Conservation (phyloP, 1,139 yeast genomes). For the Candida tetrigidarum region DNA sequence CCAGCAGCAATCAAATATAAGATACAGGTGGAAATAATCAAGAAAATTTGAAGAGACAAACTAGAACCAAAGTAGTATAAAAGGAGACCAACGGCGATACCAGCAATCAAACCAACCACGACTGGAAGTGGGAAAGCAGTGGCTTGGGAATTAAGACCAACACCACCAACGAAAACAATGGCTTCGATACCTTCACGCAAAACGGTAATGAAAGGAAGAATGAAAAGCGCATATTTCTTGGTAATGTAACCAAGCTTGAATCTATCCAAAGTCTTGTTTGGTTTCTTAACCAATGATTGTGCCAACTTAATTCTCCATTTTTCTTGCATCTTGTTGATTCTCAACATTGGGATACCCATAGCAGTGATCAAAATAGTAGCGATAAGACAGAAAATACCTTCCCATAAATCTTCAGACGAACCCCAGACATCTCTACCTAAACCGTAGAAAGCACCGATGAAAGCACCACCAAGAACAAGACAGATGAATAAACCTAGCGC, state of each 20-base stretch:
- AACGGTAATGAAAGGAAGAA: slow-evolving; percentile 78
- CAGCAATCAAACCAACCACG: slow-evolving; percentile 69
- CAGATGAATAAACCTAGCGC: slow-evolving; percentile 68
- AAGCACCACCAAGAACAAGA: slow-evolving; percentile 74
- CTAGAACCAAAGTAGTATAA: slow-evolving; percentile 75
- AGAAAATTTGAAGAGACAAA: slow-evolving; percentile 73
- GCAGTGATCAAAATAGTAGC: slow-evolving; percentile 79
- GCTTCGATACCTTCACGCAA: slow-evolving; percentile 90
- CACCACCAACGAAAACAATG: slow-evolving; percentile 85
- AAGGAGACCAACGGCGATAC: slow-evolving; percentile 60
- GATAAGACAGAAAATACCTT: slow-evolving; percentile 77
- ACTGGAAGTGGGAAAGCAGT: slow-evolving; percentile 86
- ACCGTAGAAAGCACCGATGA: slow-evolving; percentile 78
- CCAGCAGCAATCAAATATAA: slow-evolving; percentile 84
- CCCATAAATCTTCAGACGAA: slow-evolving; percentile 84
- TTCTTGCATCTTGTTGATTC: slow-evolving; percentile 83
- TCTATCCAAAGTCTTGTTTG: slow-evolving; percentile 30
- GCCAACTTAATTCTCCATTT: slow-evolving; percentile 90
- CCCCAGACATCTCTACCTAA: slow-evolving; percentile 82
- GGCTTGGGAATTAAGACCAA: slow-evolving; percentile 76
- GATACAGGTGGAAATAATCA: slow-evolving; percentile 76
- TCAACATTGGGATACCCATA: slow-evolving; percentile 89
- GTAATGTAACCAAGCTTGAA: slow-evolving; percentile 39
- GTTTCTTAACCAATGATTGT: slow-evolving; percentile 56
- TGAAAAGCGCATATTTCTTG: slow-evolving; percentile 70